A percentile compares a stretch with the other conserved stretches of the same genome.
These are phyloP conservation scores for Penicillium italicum DNA, from an alignment of 2,329 filamentous ascomycete genomes.

Conservation along the genomic window DNA sequence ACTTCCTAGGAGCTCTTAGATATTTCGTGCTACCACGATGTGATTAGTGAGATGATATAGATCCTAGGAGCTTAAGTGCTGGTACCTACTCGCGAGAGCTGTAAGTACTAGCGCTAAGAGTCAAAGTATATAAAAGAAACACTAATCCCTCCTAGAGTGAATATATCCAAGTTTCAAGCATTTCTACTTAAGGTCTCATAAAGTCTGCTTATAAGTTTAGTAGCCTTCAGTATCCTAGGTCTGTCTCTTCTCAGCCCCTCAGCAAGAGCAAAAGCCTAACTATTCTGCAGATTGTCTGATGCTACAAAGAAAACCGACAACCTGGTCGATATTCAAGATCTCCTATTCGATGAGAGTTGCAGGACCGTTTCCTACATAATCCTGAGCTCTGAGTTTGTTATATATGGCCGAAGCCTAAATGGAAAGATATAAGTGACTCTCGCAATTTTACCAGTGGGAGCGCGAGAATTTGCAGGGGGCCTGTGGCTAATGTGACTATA, in stretches of 20 bases:
- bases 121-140: too few relatives aligned
- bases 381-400: not conserved
- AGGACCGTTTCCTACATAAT: not conserved
- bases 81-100: too few relatives aligned
- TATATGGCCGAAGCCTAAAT: not conserved
- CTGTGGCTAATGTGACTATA: not conserved
- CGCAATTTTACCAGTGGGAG: not conserved
- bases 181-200: not conserved
- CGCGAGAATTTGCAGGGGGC: not conserved
- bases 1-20: not conserved
- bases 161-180: not conserved
- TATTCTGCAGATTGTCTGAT: slow-evolving; percentile 1
- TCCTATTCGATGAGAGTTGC: not conserved
- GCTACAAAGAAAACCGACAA: not conserved
- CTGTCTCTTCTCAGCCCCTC: slow-evolving; percentile 1
- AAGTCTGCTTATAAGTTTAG: slow-evolving; percentile 1
- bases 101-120: too few relatives aligned
- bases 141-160: not conserved
- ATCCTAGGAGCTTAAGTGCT: too few relatives aligned
- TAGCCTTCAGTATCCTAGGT: not conserved
- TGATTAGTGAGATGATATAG: too few relatives aligned
- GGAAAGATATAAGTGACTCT: not conserved
- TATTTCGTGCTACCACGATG: not conserved
- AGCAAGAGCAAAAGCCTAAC: not conserved
- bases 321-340: not conserved